Evolutionary conservation across 441 rosid species (phyloP), one percentile per base, ranked within the genome.

Genomic region (Flueggea neowawraea): DNA sequence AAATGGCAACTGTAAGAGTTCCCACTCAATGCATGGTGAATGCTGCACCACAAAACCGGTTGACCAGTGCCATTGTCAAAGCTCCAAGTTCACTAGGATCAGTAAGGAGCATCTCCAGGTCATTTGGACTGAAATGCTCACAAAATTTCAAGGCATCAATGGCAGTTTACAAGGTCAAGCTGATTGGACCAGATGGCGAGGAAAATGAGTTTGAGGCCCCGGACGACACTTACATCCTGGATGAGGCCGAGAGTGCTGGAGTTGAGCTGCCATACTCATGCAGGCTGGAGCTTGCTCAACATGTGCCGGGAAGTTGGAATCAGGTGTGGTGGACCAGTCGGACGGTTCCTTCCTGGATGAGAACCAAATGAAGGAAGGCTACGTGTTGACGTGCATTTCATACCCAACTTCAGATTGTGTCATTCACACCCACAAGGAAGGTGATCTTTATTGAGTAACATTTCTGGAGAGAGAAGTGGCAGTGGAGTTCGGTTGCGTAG

Each of bases 241-340:
- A 91, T 64, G 84, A 94, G 10, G 97, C 95, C 2, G 99, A 94
- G 81, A 63, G 48, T 22, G 95, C 91, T 0, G 99, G 96, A 62
- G 58, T 85, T 0, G 99, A 94, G 12, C 78, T 91, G 73, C 99
- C 97, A 6, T 89, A 84, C 69, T 94, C 96, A n/a, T 89, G 97
- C 84, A 74, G 91, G 96, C 97, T 1, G 97, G 97, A 10, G 91
- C 97, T 3, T 90, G 98, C 81, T 90, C 87, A 3, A 94, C 86
- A 33, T 94, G 98, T 32, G 90, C 91, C 0, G 97, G 96, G 65
- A 77, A 82, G 79, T 28, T 88, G 39, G 83, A 17, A 63, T 41
- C 76, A 0, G 97, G 97, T 1, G 22, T 80, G 0, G 98, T 90
- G 14, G 91, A 81, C 56, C 98, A 90, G 69, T 78, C 88, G 0